These are phyloP conservation scores for Claviceps maximensis DNA, from an alignment of 2,329 filamentous ascomycete species.

Conservation along the genomic window DNA sequence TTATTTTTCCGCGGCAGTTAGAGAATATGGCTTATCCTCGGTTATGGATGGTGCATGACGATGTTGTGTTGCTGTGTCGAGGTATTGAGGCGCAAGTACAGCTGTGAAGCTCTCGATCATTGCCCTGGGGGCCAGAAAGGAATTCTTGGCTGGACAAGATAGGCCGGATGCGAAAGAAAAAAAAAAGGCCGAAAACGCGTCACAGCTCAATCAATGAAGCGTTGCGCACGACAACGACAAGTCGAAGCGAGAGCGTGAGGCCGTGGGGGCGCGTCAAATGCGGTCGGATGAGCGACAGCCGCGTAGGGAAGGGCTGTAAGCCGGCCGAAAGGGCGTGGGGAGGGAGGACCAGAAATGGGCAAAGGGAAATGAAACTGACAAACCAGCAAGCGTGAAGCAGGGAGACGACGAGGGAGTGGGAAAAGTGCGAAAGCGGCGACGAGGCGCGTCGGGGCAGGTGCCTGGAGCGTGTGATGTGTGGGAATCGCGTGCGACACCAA, in stretches of 20 bases:
- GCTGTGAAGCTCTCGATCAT: not conserved
- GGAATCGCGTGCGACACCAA: constrained; percentile 42
- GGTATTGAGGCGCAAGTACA: constrained; percentile 1
- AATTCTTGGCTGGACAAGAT: constrained; percentile 1
- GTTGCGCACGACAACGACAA: constrained; percentile 8
- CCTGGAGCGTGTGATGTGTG: constrained; percentile 29
- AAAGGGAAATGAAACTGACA: constrained; percentile 4
- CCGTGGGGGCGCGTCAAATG: constrained; percentile 16
- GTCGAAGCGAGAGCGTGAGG: constrained; percentile 12
- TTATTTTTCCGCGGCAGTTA: constrained; percentile 12
- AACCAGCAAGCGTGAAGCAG: constrained; percentile 4
- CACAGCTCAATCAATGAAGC: constrained; percentile 8
- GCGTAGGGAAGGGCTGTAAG: constrained; percentile 5
- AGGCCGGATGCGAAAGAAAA: constrained; percentile 1
- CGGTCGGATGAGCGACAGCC: constrained; percentile 2
- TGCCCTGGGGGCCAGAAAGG: constrained; percentile 1
- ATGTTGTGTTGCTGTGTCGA: constrained; percentile 10
- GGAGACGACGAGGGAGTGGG: constrained; percentile 15
- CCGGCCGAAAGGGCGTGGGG: constrained; percentile 9
- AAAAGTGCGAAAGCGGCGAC: constrained; percentile 30
- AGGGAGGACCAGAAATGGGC: constrained; percentile 6
- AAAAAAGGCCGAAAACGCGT: constrained; percentile 12
- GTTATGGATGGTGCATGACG: constrained; percentile 28
- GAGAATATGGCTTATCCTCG: constrained; percentile 10
- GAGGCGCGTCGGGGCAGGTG: constrained; percentile 28